phyloP scores from a whole-genome alignment of 2,329 filamentous ascomycete species.

The Aspergillus sp. region DNA sequence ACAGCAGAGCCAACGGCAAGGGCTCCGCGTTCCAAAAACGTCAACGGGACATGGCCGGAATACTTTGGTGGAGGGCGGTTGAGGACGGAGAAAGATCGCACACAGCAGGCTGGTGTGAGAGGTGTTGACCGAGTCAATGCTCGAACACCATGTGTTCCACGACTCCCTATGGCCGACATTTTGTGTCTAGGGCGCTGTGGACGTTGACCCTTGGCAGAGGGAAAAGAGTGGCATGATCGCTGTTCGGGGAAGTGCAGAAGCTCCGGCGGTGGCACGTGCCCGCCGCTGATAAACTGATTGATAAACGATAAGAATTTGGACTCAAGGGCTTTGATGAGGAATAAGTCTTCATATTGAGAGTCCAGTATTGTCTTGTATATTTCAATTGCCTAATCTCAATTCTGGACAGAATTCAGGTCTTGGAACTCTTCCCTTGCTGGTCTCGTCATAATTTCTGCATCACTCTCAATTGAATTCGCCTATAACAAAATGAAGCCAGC shows the following conservation, averaged over 20 bases:
- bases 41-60: slow-evolving; percentile 86
- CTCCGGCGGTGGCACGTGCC: slow-evolving; percentile 5
- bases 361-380: background rate
- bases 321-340: too few relatives aligned
- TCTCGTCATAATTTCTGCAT: background rate
- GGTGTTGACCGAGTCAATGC: slow-evolving; percentile 6
- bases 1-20: slow-evolving; percentile 59
- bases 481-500: slow-evolving; percentile 17
- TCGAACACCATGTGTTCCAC: slow-evolving; percentile 11
- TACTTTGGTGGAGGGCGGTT: slow-evolving; percentile 83
- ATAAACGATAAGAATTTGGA: slow-evolving; percentile 15
- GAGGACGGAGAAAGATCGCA: slow-evolving; percentile 67
- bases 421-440: background rate
- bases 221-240: slow-evolving; percentile 10
- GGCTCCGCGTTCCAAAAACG: slow-evolving; percentile 64
- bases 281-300: slow-evolving; percentile 7
- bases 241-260: slow-evolving; percentile 6
- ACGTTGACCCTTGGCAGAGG: slow-evolving; percentile 6
- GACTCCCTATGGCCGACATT: slow-evolving; percentile 24
- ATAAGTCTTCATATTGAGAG: background rate
- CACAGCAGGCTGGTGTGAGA: slow-evolving; percentile 4
- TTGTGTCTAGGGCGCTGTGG: slow-evolving; percentile 7
- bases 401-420: background rate
- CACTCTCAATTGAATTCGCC: too few relatives aligned
- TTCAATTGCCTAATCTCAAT: background rate